Evolutionary conservation across 495 filamentous ascomycete species (phyloP), one percentile per base, ranked within the genome.

Genomic region (Ramalina intermedia): DNA sequence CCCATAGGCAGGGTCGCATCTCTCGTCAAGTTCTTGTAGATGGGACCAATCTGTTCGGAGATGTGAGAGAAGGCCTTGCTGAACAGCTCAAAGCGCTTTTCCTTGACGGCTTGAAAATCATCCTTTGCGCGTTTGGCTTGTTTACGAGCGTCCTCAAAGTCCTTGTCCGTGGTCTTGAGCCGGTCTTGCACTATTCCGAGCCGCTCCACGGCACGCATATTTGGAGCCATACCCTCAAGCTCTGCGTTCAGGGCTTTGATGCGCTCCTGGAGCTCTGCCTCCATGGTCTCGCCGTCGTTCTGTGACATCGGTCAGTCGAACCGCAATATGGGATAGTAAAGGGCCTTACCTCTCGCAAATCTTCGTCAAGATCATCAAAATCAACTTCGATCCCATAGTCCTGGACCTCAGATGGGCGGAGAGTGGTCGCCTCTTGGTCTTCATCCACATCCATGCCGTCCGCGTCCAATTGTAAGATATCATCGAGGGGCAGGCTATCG

Each of bases 41-140:
- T 89, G 23, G 82, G 78, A 26, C 77, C 82, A 54, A 99, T 96
- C 57, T 95, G 87, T 56, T 94, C 87, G 13, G 84, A 84, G 61
- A 99, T 99, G 62, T 99, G 91, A 23, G 73, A 70, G 68, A 95
- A 96, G 46, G 91, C 91, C 62, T 84, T 87, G 68, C 85, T 88
- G 75, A 99, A 99, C 36, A 94, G 73, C 45, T 91, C 85, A 54
- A 81, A 85, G 8, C 91, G 85, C 66, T 80, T 78, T 43, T 83
- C 73, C 66, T 88, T 91, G 37, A 91, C 76, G 13, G 74, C 66
- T 50, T 84, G 78, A 58, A 96, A 99, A 24, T 79, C 81, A 3
- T 93, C 82, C 58, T 84, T 85, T 13, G 88, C 81, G 37, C 71
- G 75, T 48, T 81, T 81, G 41, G 85, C 80, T 20, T 76, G 70